Conservation (phyloP, 2,329 filamentous ascomycete species). For the Phaeomoniella chlamydospora region DNA sequence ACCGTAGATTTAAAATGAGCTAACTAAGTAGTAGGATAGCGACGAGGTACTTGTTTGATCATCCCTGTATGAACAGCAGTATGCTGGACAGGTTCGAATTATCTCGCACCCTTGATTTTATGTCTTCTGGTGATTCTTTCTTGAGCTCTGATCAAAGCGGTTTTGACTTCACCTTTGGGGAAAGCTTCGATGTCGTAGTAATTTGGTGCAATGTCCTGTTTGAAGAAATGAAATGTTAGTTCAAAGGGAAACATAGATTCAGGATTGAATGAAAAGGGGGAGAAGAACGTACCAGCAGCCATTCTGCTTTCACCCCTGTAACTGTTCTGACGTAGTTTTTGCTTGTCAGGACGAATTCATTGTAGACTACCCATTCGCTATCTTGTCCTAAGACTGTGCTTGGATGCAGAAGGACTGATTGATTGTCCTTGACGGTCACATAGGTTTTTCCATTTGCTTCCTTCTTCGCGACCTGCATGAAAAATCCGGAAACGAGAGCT, state of each 20-base stretch:
- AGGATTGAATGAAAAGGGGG: slow-evolving; percentile 3
- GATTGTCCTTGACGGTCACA: slow-evolving; percentile 90
- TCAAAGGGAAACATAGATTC: neutral
- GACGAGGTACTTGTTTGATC: too few relatives aligned
- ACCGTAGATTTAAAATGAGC: too few relatives aligned
- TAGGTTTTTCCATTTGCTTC: slow-evolving; percentile 82
- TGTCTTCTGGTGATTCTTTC: slow-evolving; percentile 42
- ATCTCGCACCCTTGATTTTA: slow-evolving; percentile 22
- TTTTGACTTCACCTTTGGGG: slow-evolving; percentile 72
- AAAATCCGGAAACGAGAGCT: slow-evolving; percentile 86
- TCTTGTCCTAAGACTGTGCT: slow-evolving; percentile 80
- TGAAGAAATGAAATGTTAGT: slow-evolving; percentile 16
- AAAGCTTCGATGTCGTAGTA: slow-evolving; percentile 85
- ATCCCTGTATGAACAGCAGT: too few relatives aligned
- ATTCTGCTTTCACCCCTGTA: slow-evolving; percentile 82
- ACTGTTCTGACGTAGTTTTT: slow-evolving; percentile 97
- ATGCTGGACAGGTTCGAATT: too few relatives aligned
- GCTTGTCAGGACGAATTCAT: slow-evolving; percentile 93
- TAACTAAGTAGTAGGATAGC: too few relatives aligned
- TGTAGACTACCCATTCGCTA: slow-evolving; percentile 94
- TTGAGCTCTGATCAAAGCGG: slow-evolving; percentile 38
- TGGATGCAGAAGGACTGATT: slow-evolving; percentile 83
- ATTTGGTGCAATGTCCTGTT: slow-evolving; percentile 73
- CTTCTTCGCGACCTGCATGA: slow-evolving; percentile 98
- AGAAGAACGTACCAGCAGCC: slow-evolving; percentile 60